Conservation (phyloP, 129 eudicot genomes). For the Calendula officinalis region DNA sequence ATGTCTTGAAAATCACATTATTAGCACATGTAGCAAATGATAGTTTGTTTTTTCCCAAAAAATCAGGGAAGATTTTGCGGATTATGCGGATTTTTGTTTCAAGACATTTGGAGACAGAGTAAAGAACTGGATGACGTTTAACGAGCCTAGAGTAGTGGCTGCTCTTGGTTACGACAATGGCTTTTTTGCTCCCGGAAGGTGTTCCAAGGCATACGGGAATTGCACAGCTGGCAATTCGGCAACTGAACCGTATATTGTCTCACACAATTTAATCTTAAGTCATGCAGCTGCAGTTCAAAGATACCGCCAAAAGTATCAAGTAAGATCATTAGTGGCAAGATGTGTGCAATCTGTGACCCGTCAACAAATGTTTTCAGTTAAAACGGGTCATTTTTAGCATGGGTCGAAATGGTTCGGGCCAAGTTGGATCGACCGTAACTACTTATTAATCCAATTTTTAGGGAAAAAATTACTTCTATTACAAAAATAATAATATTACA, state of each 20-base stretch:
- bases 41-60: background rate
- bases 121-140: slow-evolving; percentile 83
- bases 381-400: too few relatives aligned
- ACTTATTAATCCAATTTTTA: too few relatives aligned
- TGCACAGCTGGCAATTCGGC: slow-evolving; percentile 77
- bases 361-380: too few relatives aligned
- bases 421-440: too few relatives aligned
- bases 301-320: slow-evolving; percentile 77
- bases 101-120: slow-evolving; percentile 91
- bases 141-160: slow-evolving; percentile 86
- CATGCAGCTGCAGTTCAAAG: slow-evolving; percentile 83
- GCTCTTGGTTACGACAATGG: slow-evolving; percentile 82
- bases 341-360: background rate
- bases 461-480: too few relatives aligned
- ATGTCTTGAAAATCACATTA: background rate
- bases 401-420: too few relatives aligned
- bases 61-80: slow-evolving; percentile 77
- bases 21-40: background rate
- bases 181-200: slow-evolving; percentile 78
- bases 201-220: slow-evolving; percentile 78
- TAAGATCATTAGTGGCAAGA: slow-evolving; percentile 12
- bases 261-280: slow-evolving; percentile 69
- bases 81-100: slow-evolving; percentile 88
- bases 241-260: slow-evolving; percentile 83
- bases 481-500: too few relatives aligned